These are phyloP conservation scores for Phytophthora citrophthora DNA, from an alignment of 352 stramenopile species.

Conservation along the genomic window DNA sequence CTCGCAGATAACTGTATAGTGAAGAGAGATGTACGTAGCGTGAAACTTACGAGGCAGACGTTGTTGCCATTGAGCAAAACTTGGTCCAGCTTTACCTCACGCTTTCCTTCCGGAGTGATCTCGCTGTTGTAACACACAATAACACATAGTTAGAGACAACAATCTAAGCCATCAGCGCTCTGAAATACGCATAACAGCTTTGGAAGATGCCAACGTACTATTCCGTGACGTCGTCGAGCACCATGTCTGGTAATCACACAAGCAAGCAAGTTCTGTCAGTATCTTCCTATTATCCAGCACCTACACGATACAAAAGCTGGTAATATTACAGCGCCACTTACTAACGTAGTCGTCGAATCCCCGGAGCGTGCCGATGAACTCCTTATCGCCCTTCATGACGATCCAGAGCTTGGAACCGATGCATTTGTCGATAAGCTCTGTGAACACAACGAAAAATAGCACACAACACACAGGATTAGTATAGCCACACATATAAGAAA, in stretches of 20 bases:
- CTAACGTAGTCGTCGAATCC: slow-evolving; percentile 98
- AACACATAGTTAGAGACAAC: background rate
- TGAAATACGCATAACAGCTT: background rate
- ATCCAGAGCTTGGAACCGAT: slow-evolving; percentile 99
- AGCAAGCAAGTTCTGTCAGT: slow-evolving; percentile 8
- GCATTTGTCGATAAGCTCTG: slow-evolving; percentile 99
- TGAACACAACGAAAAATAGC: background rate
- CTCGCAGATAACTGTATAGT: background rate
- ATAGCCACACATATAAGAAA: background rate
- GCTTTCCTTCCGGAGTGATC: slow-evolving; percentile 88
- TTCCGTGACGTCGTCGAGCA: slow-evolving; percentile 95
- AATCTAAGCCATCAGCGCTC: background rate
- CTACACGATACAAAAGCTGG: background rate
- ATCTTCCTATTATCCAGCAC: slow-evolving; percentile 1
- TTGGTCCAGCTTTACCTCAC: slow-evolving; percentile 90
- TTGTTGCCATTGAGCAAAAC: slow-evolving; percentile 99
- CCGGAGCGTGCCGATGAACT: slow-evolving; percentile 94
- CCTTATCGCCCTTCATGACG: slow-evolving; percentile 98
- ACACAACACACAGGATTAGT: background rate
- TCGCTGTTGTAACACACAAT: slow-evolving; percentile 48
- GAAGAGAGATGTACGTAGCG: background rate
- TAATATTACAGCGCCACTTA: slow-evolving; percentile 47
- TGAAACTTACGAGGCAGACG: slow-evolving; percentile 87
- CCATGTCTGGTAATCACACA: slow-evolving; percentile 69
- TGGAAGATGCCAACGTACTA: slow-evolving; percentile 68